phyloP scores from a whole-genome alignment of 768 basidiomycete species.

The Boletus sp. region DNA sequence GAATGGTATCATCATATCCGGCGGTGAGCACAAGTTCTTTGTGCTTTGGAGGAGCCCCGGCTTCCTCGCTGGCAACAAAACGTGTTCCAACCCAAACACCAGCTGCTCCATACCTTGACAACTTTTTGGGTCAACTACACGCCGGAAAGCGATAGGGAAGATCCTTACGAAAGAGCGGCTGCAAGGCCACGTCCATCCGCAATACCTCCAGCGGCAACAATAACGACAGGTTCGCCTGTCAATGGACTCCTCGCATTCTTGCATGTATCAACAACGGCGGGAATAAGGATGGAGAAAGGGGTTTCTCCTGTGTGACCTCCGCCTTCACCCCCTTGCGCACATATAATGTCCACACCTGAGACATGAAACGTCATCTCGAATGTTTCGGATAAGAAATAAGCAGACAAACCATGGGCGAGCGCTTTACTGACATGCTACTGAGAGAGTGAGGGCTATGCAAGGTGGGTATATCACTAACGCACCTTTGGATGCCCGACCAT shows the following conservation, averaged over 20 bases:
- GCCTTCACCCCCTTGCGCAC: slow-evolving; percentile 85
- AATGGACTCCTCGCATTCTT: slow-evolving; percentile 66
- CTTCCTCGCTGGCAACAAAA: slow-evolving; percentile 80
- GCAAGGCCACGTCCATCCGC: slow-evolving; percentile 82
- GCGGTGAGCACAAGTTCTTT: slow-evolving; percentile 67
- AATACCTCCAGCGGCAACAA: slow-evolving; percentile 85
- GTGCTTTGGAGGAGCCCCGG: slow-evolving; percentile 72
- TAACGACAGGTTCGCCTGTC: slow-evolving; percentile 71
- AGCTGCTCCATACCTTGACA: slow-evolving; percentile 68
- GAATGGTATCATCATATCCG: slow-evolving; percentile 71
- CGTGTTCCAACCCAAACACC: slow-evolving; percentile 90
- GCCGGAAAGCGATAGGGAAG: background rate
- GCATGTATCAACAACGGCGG: slow-evolving; percentile 79
- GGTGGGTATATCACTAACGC: background rate
- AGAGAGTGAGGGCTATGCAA: background rate
- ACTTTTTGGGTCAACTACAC: background rate
- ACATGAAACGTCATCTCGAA: background rate
- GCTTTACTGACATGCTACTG: slow-evolving; percentile 70
- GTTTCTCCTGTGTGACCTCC: slow-evolving; percentile 88
- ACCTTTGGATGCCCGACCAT: slow-evolving; percentile 89
- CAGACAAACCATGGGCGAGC: slow-evolving; percentile 57
- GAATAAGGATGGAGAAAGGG: slow-evolving; percentile 78
- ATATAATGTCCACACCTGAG: slow-evolving; percentile 84
- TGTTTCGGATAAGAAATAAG: background rate
- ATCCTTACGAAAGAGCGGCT: slow-evolving; percentile 59